Evolutionary conservation across 208 protist species (phyloP).

Genomic region (Crithidia sp.): DNA sequence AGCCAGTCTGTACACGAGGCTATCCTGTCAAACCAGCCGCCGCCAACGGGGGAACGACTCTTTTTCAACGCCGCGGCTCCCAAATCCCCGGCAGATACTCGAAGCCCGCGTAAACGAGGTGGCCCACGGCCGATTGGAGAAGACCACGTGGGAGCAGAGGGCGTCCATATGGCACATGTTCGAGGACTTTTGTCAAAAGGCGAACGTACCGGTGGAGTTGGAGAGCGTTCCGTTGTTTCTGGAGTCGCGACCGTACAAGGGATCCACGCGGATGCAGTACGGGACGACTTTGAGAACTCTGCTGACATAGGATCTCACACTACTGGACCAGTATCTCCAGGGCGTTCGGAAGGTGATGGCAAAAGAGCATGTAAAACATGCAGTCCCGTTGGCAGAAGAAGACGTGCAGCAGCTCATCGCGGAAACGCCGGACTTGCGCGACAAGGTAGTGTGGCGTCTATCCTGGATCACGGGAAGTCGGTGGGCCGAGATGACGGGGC

Average conservation of each 20-base stretch:
- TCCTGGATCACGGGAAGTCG: conserved; percentile 4
- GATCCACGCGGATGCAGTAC: neutral
- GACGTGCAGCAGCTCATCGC: neutral
- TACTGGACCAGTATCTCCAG: conserved; percentile 1
- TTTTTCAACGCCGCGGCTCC: too few relatives aligned
- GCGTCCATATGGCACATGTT: conserved; percentile 2
- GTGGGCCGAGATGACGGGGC: neutral
- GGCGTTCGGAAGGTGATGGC: neutral
- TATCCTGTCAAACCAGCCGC: too few relatives aligned
- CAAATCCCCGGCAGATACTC: neutral
- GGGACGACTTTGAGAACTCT: neutral
- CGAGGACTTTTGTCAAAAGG: neutral
- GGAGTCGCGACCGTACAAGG: conserved; percentile 1
- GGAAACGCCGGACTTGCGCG: conserved; percentile 2
- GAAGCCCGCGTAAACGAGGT: neutral
- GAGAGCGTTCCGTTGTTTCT: neutral
- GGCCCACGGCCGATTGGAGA: conserved; percentile 7
- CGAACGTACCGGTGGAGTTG: neutral
- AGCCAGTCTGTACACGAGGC: too few relatives aligned
- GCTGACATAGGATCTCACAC: neutral
- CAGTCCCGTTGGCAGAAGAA: neutral
- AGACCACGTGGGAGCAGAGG: conserved; percentile 3
- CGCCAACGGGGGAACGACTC: too few relatives aligned
- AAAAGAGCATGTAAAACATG: conserved; percentile 4
- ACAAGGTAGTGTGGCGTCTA: neutral